Percentiles rank a stretch among this genome's conserved stretches.
These are phyloP conservation scores for Erythrophleum ivorense DNA, from an alignment of 331 rosid genomes.

Conservation along the genomic window DNA sequence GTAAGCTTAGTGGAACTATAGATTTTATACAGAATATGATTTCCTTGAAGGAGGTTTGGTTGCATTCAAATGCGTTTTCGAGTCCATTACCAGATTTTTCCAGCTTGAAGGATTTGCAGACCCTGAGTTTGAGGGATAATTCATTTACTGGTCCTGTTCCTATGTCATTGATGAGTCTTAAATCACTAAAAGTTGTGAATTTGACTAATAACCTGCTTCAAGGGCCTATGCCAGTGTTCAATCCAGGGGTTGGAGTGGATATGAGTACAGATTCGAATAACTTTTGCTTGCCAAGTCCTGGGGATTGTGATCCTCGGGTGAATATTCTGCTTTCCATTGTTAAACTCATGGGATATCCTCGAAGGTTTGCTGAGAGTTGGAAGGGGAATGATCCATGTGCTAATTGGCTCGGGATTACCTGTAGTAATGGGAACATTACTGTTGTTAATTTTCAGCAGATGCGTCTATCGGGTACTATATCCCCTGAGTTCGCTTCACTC, in stretches of 20 bases:
- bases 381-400: conserved; percentile 67
- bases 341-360: conserved; percentile 57
- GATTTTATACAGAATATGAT: conserved; percentile 63
- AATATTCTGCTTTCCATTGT: conserved; percentile 52
- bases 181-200: conserved; percentile 54
- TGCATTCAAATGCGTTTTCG: conserved; percentile 56
- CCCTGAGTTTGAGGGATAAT: conserved; percentile 62
- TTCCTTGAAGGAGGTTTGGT: conserved; percentile 61
- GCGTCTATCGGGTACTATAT: conserved; percentile 62
- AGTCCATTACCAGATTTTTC: conserved; percentile 67
- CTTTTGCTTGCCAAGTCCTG: conserved; percentile 60
- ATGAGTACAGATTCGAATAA: conserved; percentile 51
- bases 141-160: conserved; percentile 64
- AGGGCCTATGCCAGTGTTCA: conserved; percentile 61
- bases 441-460: conserved; percentile 59
- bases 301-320: conserved; percentile 60
- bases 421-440: conserved; percentile 53
- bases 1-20: conserved; percentile 52
- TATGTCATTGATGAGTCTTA: conserved; percentile 46
- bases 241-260: conserved; percentile 53
- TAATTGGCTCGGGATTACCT: conserved; percentile 64
- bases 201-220: conserved; percentile 67
- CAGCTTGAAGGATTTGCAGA: conserved; percentile 47
- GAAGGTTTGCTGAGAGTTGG: conserved; percentile 59
- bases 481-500: conserved; percentile 55